Evolutionary conservation across 331 rosid genomes (phyloP).

Genomic region (Saraca asoca): DNA sequence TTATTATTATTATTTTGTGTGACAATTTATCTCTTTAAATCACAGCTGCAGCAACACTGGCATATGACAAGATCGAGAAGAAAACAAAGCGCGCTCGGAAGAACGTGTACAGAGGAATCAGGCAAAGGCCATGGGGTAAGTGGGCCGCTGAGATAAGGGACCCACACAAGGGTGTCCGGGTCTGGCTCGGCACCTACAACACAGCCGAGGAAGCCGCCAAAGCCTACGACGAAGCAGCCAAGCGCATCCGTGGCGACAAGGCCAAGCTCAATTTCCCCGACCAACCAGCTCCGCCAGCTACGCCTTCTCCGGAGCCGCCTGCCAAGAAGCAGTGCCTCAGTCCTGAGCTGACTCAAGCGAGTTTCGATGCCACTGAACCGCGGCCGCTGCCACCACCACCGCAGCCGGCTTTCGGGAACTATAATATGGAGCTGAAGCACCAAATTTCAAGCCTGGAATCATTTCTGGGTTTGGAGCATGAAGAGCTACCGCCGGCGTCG

Average conservation of each 20-base stretch:
- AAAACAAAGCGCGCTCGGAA: slow-evolving; percentile 48
- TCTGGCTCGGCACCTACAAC: slow-evolving; percentile 95
- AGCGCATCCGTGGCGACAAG: slow-evolving; percentile 82
- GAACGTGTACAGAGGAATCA: slow-evolving; percentile 83
- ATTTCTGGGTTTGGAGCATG: slow-evolving; percentile 53
- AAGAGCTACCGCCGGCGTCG: neutral
- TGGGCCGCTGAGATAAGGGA: slow-evolving; percentile 99
- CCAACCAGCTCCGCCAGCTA: neutral
- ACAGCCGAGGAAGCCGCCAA: slow-evolving; percentile 84
- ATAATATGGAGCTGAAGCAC: slow-evolving; percentile 48
- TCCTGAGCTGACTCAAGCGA: slow-evolving; percentile 11
- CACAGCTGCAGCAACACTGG: slow-evolving; percentile 29
- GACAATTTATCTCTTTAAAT: no score
- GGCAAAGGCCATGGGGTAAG: slow-evolving; percentile 95
- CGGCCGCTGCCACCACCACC: neutral
- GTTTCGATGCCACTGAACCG: neutral
- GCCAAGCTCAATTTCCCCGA: slow-evolving; percentile 83
- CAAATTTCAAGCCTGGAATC: slow-evolving; percentile 64
- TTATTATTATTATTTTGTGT: no score
- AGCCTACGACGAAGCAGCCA: slow-evolving; percentile 86
- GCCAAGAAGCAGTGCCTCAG: slow-evolving; percentile 49
- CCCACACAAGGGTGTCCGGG: slow-evolving; percentile 84
- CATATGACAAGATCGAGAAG: slow-evolving; percentile 31
- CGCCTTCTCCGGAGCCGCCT: slow-evolving; percentile 9
- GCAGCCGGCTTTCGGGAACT: neutral